Base-by-base conservation (phyloP, 1,284 basidiomycete species). In the Omphalotus olearius region DNA sequence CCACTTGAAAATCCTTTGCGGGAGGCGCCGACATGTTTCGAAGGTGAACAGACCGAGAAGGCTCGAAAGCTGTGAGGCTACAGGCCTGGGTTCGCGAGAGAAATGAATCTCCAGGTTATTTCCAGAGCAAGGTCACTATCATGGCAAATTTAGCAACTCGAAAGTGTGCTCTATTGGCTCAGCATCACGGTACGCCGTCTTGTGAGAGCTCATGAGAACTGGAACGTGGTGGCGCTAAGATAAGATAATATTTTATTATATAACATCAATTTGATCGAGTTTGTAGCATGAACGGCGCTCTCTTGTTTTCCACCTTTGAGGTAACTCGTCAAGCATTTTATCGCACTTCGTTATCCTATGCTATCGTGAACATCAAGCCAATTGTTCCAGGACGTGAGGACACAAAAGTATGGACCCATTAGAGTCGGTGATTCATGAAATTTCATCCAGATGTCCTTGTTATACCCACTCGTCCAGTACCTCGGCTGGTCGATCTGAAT, bases 301-400 rank as follows among this genome's bases (percentile, higher is more conserved):
- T 88, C 26, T 66, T 91, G 35, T 94, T 94, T 69, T 89, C 90
- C 9, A 83, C 85, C 0, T 88, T 93, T 52, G 91, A 93, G 59
- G 91, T 94, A 10, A 85, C 88, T 5, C 75, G 79, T 28, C 91
- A 94, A 67, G 84, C 80, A 0, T 96, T 97, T 69, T 88, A 87
- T 64, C 78, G 81, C 38, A 80, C 82, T 1, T 60, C 80, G 0
- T 72, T 87, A 11, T 83, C 87, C 0, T 87, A 82, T 64, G 93
- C 89, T 3, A 87, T 96, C 58, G 93, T 96, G 43, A 97, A 97
- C 66, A 79, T 96, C 56, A 96, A 93, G 62, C 93, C 94, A 1
- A 83, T 97, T 57, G 83, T 96, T 9, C 92, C 92, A 18, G 93
- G 93, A 41, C 93, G 93, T 95, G 66, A 70, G 92, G 42, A 35